Conservation (phyloP, 2,329 filamentous ascomycete genomes). For the Parafenestella ontariensis region DNA sequence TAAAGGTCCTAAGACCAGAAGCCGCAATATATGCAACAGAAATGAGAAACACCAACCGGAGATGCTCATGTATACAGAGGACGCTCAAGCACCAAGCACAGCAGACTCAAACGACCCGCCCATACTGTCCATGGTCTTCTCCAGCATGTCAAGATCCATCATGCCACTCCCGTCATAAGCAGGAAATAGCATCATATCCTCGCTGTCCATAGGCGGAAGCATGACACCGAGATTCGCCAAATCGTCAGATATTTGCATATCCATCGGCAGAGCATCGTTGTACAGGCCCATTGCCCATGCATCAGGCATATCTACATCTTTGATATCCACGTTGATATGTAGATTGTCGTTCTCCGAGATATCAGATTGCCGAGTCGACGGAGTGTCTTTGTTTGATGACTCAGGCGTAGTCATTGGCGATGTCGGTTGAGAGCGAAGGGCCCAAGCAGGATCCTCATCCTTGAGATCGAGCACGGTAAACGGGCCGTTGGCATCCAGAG, state of each 20-base stretch:
- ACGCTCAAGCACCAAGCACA: conserved; percentile 13
- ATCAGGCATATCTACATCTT: conserved; percentile 43
- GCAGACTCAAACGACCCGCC: conserved; percentile 26
- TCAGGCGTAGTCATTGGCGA: conserved; percentile 45
- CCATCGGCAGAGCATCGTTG: conserved; percentile 39
- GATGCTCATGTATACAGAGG: too few species aligned
- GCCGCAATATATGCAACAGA: neutral
- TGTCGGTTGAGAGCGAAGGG: conserved; percentile 37
- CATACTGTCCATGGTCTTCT: conserved; percentile 43
- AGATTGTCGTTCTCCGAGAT: conserved; percentile 53
- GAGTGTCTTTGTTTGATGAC: conserved; percentile 47
- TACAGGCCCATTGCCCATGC: conserved; percentile 37
- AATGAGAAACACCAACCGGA: neutral
- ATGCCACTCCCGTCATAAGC: conserved; percentile 32
- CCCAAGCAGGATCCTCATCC: conserved; percentile 45
- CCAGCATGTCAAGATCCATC: conserved; percentile 45
- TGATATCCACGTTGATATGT: conserved; percentile 48
- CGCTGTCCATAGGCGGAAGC: conserved; percentile 42
- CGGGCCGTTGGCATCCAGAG: conserved; percentile 39
- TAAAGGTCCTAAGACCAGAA: neutral
- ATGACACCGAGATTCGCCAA: conserved; percentile 39
- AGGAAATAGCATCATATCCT: conserved; percentile 46
- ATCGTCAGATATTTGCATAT: conserved; percentile 42
- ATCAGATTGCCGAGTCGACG: conserved; percentile 50
- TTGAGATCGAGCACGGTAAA: conserved; percentile 45